Evolutionary conservation across 768 basidiomycete genomes (phyloP), one percentile per base, ranked within the genome.

Genomic region (Zangia roseola): DNA sequence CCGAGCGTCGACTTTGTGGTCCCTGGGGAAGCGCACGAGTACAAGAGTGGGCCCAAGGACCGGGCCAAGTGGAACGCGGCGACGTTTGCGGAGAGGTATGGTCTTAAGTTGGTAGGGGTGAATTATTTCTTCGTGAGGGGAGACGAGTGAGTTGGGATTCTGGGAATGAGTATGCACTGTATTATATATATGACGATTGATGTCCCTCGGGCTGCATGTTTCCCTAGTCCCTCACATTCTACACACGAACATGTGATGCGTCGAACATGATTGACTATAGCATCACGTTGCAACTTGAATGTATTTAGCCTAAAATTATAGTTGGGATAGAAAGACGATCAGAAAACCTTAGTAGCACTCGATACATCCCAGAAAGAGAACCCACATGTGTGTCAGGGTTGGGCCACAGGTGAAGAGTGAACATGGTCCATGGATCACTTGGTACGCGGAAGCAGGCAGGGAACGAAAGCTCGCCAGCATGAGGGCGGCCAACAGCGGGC

Each of bases 1-100:
- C 83, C 84, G 4, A 62, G 58, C 10, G 58, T 43, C 16, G 56
- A 69, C 0, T 69, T 81, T 48, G 51, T 39, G 2, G 66, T 85
- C 19, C 77, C 80, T 0, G 28, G 58, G 2, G 66, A 73, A 10
- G 79, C 76, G 4, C 65, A 69, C 0, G 83, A 86, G 52, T 63
- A 72, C 52, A 71, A 75, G 17, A 69, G 63, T 4, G 69, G 68
- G n/a, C 53, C 72, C 6, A 73, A 72, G 43, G 72, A 77, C 33
- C 69, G 84, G 12, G 67, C 72, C 3, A 76, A 65, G 28, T 86
- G 84, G 84, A 71, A 80, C n/a, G 77, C 76, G 5, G 51, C 74
- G 10, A 61, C 58, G 3, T 85, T 86, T 59, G 83, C 75, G 19
- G 64, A 77, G 8, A 61, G 63, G 54, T 68, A 83, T 52, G 74